A percentile compares a stretch with the other conserved stretches of the same genome.
Evolutionary conservation across 2,329 filamentous ascomycete genomes (phyloP).

Genomic region (Colletotrichum sp.): DNA sequence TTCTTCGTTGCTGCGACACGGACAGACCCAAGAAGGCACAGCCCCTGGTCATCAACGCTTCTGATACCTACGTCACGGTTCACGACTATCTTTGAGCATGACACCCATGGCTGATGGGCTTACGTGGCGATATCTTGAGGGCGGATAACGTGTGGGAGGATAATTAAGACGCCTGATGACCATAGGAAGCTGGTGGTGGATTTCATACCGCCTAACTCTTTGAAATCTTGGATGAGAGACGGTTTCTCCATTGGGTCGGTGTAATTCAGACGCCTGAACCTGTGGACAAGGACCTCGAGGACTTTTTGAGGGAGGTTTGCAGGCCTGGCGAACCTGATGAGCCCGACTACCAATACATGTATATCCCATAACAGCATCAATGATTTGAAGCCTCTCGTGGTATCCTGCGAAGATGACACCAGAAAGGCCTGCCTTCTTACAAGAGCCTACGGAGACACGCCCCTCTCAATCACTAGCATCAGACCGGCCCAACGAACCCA

Average conservation of each 20-base stretch:
- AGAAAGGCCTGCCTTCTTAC: too few relatives aligned
- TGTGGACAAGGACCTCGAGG: background rate
- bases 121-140: background rate
- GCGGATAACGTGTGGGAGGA: background rate
- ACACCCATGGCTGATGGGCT: background rate
- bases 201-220: background rate
- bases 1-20: background rate
- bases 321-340: background rate
- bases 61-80: background rate
- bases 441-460: too few relatives aligned
- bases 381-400: background rate
- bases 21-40: background rate
- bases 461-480: background rate
- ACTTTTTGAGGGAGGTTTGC: background rate
- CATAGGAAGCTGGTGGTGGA: fast-evolving
- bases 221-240: background rate
- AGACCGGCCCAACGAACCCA: background rate
- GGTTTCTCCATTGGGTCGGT: background rate
- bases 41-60: background rate
- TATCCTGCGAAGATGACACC: too few relatives aligned
- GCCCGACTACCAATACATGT: background rate
- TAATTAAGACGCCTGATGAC: background rate
- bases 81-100: background rate
- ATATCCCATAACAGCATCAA: background rate
- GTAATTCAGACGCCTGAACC: background rate